Conservation (phyloP, 148 eudicot genomes). For the Talinum fruticosum region DNA sequence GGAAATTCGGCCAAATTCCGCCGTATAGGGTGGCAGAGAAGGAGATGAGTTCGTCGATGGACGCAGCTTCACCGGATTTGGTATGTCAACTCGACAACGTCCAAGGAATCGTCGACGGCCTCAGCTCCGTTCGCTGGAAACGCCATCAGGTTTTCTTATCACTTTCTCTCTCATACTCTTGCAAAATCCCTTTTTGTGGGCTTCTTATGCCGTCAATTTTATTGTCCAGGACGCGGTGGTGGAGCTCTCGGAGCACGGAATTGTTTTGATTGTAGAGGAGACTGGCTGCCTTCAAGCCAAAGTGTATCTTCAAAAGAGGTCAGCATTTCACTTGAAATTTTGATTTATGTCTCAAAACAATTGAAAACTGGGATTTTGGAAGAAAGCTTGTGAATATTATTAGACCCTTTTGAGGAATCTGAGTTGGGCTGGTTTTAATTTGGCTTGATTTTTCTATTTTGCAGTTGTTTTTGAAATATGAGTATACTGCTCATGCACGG, state of each 20-base stretch:
- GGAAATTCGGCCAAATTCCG: neutral
- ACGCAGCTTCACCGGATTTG: conserved; percentile 50
- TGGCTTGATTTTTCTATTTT: neutral
- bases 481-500: conserved; percentile 74
- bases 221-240: conserved; percentile 66
- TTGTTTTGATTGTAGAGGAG: conserved; percentile 86
- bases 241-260: conserved; percentile 89
- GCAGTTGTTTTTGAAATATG: conserved; percentile 79
- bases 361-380: neutral
- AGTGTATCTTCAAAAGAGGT: conserved; percentile 97
- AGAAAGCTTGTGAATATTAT: neutral
- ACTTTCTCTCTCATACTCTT: neutral
- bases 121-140: conserved; percentile 92
- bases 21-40: neutral
- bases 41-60: conserved; percentile 57
- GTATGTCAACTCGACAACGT: conserved; percentile 81
- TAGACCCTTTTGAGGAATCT: neutral
- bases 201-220: neutral
- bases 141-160: conserved; percentile 60
- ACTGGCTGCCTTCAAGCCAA: conserved; percentile 93
- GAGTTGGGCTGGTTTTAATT: neutral
- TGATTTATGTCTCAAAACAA: neutral
- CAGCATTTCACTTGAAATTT: neutral
- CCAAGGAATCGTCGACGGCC: conserved; percentile 94
- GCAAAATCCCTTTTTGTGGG: neutral